Conservation (phyloP, 2,329 filamentous ascomycete species). For the Fusarium solani-melongenae region DNA sequence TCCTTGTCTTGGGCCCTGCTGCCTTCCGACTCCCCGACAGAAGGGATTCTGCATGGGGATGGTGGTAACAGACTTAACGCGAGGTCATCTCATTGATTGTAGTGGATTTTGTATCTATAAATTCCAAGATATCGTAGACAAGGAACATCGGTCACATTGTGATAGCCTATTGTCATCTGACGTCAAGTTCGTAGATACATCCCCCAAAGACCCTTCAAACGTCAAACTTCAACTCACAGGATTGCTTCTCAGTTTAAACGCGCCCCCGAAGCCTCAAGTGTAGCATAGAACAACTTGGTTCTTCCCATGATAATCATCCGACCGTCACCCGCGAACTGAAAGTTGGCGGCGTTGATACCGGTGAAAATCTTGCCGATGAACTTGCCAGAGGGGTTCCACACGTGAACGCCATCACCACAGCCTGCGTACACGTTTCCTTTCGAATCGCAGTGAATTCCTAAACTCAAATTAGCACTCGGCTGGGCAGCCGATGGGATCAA, state of each 20-base stretch:
- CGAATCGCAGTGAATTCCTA: slow-evolving; percentile 65
- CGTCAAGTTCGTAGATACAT: background rate
- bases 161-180: background rate
- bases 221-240: background rate
- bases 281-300: slow-evolving; percentile 50
- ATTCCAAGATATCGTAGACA: background rate
- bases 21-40: background rate
- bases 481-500: background rate
- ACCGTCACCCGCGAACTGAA: slow-evolving; percentile 55
- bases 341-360: slow-evolving; percentile 57
- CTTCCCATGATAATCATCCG: slow-evolving; percentile 50
- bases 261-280: slow-evolving; percentile 32
- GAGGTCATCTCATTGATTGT: background rate
- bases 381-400: slow-evolving; percentile 58
- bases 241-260: background rate
- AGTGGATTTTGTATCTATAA: background rate
- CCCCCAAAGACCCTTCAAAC: too few species aligned
- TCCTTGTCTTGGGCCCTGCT: background rate
- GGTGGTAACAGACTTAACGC: background rate
- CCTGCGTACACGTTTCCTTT: slow-evolving; percentile 66
- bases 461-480: accelerated
- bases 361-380: slow-evolving; percentile 68
- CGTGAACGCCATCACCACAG: slow-evolving; percentile 60
- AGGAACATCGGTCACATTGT: background rate
- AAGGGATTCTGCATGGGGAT: background rate